These are phyloP conservation scores for Mariannaea sp. DNA, from an alignment of 2,329 filamentous ascomycete species.

Conservation along the genomic window DNA sequence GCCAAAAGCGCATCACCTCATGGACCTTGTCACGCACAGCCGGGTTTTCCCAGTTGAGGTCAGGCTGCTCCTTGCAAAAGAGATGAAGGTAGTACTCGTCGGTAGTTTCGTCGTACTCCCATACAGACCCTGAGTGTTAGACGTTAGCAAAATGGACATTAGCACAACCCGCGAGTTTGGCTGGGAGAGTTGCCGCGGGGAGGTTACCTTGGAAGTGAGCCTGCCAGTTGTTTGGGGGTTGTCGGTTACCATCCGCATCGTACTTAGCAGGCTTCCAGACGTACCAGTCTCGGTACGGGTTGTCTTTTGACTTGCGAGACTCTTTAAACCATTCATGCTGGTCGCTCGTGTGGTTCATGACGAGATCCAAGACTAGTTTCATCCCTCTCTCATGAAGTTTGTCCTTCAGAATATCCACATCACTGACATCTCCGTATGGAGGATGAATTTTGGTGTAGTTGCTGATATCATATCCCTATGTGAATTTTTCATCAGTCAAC, in stretches of 20 bases:
- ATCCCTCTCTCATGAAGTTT: conserved; percentile 66
- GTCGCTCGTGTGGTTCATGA: conserved; percentile 71
- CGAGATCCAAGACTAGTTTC: conserved; percentile 73
- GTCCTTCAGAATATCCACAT: conserved; percentile 67
- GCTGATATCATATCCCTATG: conserved; percentile 68
- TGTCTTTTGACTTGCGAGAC: conserved; percentile 57
- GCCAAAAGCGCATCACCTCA: conserved; percentile 74
- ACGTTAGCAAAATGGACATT: neutral
- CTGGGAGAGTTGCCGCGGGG: neutral
- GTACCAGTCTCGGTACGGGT: conserved; percentile 64
- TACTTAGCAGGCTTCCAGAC: conserved; percentile 67
- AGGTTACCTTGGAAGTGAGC: conserved; percentile 48
- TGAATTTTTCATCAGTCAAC: neutral
- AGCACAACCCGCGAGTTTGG: neutral
- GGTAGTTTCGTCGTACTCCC: conserved; percentile 56
- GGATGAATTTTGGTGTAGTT: conserved; percentile 70
- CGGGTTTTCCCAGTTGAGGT: conserved; percentile 78
- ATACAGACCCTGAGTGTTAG: conserved; percentile 48
- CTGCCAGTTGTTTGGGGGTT: conserved; percentile 65
- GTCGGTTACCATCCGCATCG: conserved; percentile 59
- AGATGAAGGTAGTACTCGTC: conserved; percentile 67
- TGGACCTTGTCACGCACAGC: conserved; percentile 69
- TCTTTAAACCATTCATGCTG: conserved; percentile 64
- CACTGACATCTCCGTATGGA: conserved; percentile 68
- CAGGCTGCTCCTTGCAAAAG: conserved; percentile 73